A percentile compares a stretch with the other conserved stretches of the same genome.
phyloP scores from a whole-genome alignment of 2,329 filamentous ascomycete species.

The Fusarium mundagurra region DNA sequence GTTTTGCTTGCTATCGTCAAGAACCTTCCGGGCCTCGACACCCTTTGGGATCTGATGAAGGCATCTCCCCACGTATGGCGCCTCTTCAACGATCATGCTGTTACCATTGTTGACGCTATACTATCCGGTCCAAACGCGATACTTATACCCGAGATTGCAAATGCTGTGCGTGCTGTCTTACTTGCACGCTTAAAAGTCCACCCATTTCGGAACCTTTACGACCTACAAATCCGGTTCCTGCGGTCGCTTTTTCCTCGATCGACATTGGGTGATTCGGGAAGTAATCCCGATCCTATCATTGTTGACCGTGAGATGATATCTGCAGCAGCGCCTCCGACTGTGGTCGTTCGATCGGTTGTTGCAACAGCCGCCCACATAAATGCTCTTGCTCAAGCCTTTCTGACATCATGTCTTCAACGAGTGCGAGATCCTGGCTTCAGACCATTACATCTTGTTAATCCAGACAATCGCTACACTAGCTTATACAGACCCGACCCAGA shows the following conservation, averaged over 20 bases:
- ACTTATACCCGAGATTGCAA: neutral
- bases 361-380: constrained; percentile 32
- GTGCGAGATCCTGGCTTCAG: constrained; percentile 23
- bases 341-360: constrained; percentile 25
- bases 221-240: too few relatives aligned
- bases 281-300: too few relatives aligned
- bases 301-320: too few relatives aligned
- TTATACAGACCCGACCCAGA: neutral
- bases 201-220: too few relatives aligned
- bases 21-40: constrained; percentile 17
- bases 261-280: too few relatives aligned
- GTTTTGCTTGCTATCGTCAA: constrained; percentile 15
- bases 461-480: too few relatives aligned
- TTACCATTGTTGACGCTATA: constrained; percentile 5
- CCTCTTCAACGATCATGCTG: constrained; percentile 10
- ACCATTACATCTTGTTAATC: neutral
- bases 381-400: constrained; percentile 29
- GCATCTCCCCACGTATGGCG: constrained; percentile 19
- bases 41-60: constrained; percentile 22
- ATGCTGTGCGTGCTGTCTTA: constrained; percentile 14
- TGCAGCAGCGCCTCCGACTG: too few relatives aligned
- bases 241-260: too few relatives aligned
- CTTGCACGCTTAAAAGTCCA: too few relatives aligned
- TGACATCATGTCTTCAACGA: constrained; percentile 26
- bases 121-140: constrained; percentile 16